A percentile compares a stretch with the other conserved stretches of the same genome.
These are phyloP conservation scores for Aspergillus amoenus DNA, from an alignment of 2,329 filamentous ascomycete genomes.

Conservation along the genomic window DNA sequence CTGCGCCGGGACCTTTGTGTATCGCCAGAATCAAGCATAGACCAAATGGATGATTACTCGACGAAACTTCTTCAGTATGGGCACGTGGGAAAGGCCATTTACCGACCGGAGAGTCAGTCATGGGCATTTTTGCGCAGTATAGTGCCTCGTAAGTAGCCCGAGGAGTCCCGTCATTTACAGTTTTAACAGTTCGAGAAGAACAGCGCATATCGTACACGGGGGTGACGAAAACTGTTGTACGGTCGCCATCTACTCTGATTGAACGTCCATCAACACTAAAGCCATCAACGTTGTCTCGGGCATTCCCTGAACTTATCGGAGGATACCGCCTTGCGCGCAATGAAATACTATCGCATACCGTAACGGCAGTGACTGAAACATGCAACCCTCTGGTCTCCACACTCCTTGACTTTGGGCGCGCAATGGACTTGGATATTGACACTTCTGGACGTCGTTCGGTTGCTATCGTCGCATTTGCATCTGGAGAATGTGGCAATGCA, in stretches of 20 bases:
- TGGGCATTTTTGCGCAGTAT: constrained; percentile 52
- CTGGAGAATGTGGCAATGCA: constrained; percentile 48
- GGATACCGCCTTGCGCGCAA: constrained; percentile 29
- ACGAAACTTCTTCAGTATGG: constrained; percentile 56
- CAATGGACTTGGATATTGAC: constrained; percentile 38
- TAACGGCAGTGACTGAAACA: constrained; percentile 26
- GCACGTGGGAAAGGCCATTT: constrained; percentile 55
- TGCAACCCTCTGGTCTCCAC: constrained; percentile 39
- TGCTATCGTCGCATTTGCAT: constrained; percentile 37
- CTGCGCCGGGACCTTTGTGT: constrained; percentile 21
- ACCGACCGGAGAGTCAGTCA: constrained; percentile 45
- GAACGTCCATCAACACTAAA: constrained; percentile 20
- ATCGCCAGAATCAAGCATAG: constrained; percentile 35
- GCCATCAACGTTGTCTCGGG: constrained; percentile 25
- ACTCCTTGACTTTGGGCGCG: constrained; percentile 52
- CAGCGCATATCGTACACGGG: constrained; percentile 31
- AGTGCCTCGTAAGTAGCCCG: constrained; percentile 24
- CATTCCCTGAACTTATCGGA: constrained; percentile 38
- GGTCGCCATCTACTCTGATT: constrained; percentile 20
- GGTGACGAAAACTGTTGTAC: constrained; percentile 26
- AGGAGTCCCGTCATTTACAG: background rate
- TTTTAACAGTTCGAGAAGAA: constrained; percentile 16
- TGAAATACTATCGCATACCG: constrained; percentile 33
- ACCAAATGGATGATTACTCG: constrained; percentile 58
- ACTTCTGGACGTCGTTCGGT: constrained; percentile 28